Base-by-base conservation (phyloP, 2,329 filamentous ascomycete species). In the Phoma sp. region DNA sequence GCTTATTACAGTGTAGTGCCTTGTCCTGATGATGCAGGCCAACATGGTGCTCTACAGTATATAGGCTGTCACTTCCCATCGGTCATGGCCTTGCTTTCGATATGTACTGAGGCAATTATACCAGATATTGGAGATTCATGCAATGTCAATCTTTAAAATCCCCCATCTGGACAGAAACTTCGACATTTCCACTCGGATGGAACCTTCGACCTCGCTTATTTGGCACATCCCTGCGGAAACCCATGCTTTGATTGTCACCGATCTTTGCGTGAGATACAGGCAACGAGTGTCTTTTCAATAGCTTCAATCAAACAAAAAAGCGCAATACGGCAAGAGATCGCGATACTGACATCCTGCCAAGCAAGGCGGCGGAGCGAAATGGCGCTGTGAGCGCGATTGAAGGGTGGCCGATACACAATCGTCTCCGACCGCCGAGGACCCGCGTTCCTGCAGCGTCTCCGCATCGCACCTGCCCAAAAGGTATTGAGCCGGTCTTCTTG, bases 11-110 rank as follows among this genome's bases (percentile, higher is more conserved):
- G 18, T 18, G 18, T 18, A 18, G 18, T 18, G 27, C 27, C 27
- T 29, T 9, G 6, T 29, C 27, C 27, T 6, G 27, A 29, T 9
- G 27, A 29, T 29, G 9, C 27, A 22, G 51, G 45, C 44, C 51
- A 54, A 54, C 51, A 54, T 44, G 51, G 51, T 54, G 46, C 51
- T 54, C 51, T 24, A 25, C 29, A 24, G 29, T 54, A 45, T 54
- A 54, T 54, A 54, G 39, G 30, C 27, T 7, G 29, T 11, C 23
- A 7, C 24, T 13, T 35, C 35, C 45, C 40, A 24, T 35, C 7
- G 11, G 3, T 7, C 7, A 13, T 14, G 18, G 18, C 9, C 4
- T 42, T 3, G 18, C 13, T 23, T 9, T 23, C 18, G 4, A 30
- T 30, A 11, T 7, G 29, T 30, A 30, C 29, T 30, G 11, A 7